Base-by-base conservation (phyloP, 192 early-diverging fungal genomes). In the Backusella tarrabulga region DNA sequence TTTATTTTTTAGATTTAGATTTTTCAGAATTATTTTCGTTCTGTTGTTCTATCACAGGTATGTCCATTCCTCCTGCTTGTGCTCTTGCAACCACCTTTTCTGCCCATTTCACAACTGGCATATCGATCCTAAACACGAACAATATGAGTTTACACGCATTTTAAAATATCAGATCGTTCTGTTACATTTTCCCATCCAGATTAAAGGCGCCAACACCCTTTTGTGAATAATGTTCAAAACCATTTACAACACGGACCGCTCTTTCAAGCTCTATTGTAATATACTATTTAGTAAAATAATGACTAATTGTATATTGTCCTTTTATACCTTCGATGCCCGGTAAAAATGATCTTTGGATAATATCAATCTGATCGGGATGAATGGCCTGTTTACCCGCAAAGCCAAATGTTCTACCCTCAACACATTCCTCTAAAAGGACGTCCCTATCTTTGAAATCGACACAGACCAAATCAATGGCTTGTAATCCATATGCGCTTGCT, bases 301-400 rank as follows among this genome's bases (percentile, higher is more conserved):
- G 32, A 32, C 34, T 29, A 56, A 9, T 26, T 23, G 23, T 12
- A 21, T 6, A 71, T 29, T 68, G 19, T 9, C 4, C 35, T 23
- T 68, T 67, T 66, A 63, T 80, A 89, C 91, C 88, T 52, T 89
- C 87, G 14, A 79, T 77, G 8, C 91, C 89, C 17, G 97, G 97
- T 70, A 91, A 78, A 81, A 96, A 98, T 34, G 75, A 79, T 34
- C 83, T 75, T 73, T 98, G 95, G 71, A 98, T 97, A 9, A 85
- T 85, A 35, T 95, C 92, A 23, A 97, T 85, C 79, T 98, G 97
- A 8, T 86, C 85, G 52, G 97, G 97, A 78, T 98, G 97, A 69
- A 98, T 95, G 5, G 95, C 95, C 82, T 98, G 97, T 85, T 98
- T 98, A 66, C 97, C 97, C 19, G 94, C 91, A 84, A 97, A 98